A percentile compares a stretch with the other conserved stretches of the same genome.
Conservation (phyloP, 2,329 filamentous ascomycete species). For the Cordyceps tenuipes region DNA sequence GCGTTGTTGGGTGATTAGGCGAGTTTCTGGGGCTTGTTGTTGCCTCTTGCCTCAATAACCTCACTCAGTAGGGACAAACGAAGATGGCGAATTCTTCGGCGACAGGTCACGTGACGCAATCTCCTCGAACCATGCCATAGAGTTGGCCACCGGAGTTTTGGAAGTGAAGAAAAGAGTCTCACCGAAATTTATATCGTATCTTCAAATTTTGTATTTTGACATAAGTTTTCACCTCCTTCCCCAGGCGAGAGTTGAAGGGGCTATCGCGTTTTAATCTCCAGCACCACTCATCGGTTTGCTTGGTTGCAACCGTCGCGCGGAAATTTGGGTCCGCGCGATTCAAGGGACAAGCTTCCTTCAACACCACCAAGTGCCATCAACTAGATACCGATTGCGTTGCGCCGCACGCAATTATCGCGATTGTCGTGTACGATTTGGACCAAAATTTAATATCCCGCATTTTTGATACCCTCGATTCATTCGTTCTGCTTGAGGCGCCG, state of each 20-base stretch:
- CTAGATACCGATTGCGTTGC: not conserved
- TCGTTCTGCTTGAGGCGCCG: not conserved
- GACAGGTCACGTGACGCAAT: not conserved
- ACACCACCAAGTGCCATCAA: constrained; percentile 14
- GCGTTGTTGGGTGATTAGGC: not conserved
- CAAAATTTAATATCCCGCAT: not conserved
- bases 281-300: not conserved
- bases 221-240: not conserved
- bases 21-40: not conserved
- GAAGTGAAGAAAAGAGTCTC: not conserved
- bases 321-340: constrained; percentile 24
- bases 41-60: not conserved
- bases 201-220: not conserved
- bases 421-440: not conserved
- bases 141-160: too few species aligned
- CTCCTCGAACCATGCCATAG: too few species aligned
- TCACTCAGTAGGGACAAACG: too few species aligned
- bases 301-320: constrained; percentile 27
- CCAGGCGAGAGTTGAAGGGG: too few species aligned
- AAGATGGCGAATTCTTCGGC: not conserved
- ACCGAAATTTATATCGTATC: not conserved
- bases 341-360: constrained; percentile 13
- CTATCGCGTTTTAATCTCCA: constrained; percentile 18
- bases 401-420: constrained; percentile 3
- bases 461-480: constrained; percentile 1